Base-by-base conservation (phyloP, 192 early-diverging fungal species). In the Coemansia sp. region DNA sequence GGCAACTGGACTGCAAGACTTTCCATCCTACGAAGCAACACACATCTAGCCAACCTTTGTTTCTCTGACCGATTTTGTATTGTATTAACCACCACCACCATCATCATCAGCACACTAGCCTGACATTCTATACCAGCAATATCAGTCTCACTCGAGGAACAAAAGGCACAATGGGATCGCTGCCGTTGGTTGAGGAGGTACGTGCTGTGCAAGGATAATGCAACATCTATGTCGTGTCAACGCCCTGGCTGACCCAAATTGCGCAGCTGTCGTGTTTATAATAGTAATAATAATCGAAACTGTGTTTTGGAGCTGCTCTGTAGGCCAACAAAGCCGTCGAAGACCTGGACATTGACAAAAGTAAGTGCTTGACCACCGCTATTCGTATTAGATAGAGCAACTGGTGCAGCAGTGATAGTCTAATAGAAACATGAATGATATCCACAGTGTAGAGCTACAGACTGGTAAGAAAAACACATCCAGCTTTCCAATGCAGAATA, bases 401-500 rank as follows among this genome's bases (percentile, higher is more conserved):
- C 10, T 41, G 55, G 29, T 6, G 9, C 11, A 57, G 19, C 53
- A n/a, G 19, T 6, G 33, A 38, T 27, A 37, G 19, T 20, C 34
- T 17, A 41, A 41, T 13, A 17, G 13, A 13, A 41, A 2, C 34
- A 41, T 41, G 4, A 0, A 2, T 22, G 45, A 3, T 48, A 23
- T 48, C 7, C 2, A 48, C 14, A 25, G 25, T 10, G 7, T 48
- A 48, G 45, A 48, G 5, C 45, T 23, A 1, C 45, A 48, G 20
- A 25, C 45, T 0, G 25, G 45, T 8, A 48, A 48, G 23, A 30
- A 15, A 2, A 54, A 6, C 19, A n/a, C 30, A 54, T 55, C 48
- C 20, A 65, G 29, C 36, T 79, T 79, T 22, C 71, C 76, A 44
- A 70, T 74, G 71, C 56, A 54, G 41, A 70, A 70, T 52, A 79